Conservation (phyloP, 2,329 filamentous ascomycete species). For the Paraphoma sp. region DNA sequence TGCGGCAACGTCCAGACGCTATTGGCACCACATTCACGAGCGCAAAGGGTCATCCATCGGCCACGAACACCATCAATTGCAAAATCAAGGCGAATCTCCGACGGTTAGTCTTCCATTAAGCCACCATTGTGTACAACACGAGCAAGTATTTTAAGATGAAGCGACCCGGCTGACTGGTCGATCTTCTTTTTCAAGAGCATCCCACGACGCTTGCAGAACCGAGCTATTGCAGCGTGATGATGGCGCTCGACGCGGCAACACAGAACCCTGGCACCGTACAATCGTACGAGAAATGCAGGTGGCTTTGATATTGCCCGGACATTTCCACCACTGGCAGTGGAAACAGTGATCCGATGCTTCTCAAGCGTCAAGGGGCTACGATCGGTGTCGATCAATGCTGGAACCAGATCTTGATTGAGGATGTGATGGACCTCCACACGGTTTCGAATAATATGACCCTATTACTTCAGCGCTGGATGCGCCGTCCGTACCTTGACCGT, state of each 20-base stretch:
- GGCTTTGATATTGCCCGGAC: slow-evolving; percentile 31
- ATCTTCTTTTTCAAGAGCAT: slow-evolving; percentile 7
- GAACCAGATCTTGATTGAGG: slow-evolving; percentile 20
- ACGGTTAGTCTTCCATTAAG: neutral
- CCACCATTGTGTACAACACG: neutral
- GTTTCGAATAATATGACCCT: slow-evolving; percentile 21
- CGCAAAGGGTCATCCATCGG: neutral
- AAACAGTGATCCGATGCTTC: slow-evolving; percentile 20
- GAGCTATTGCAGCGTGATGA: slow-evolving; percentile 16
- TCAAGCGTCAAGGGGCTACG: slow-evolving; percentile 22
- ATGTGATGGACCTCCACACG: slow-evolving; percentile 20
- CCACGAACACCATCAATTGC: neutral
- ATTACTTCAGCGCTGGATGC: slow-evolving; percentile 28
- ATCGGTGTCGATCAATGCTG: slow-evolving; percentile 35
- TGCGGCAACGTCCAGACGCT: slow-evolving; percentile 20
- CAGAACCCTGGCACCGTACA: slow-evolving; percentile 16
- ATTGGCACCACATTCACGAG: slow-evolving; percentile 6
- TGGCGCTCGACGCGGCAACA: slow-evolving; percentile 37
- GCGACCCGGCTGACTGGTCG: neutral
- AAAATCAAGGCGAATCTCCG: neutral
- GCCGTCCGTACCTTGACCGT: slow-evolving; percentile 13
- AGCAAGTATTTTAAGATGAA: neutral
- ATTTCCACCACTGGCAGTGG: slow-evolving; percentile 37
- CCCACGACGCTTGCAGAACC: slow-evolving; percentile 13
- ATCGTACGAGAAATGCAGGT: slow-evolving; percentile 39